These are phyloP conservation scores for Penicillium macrosclerotiorum DNA, from an alignment of 495 filamentous ascomycete species.

Conservation along the genomic window DNA sequence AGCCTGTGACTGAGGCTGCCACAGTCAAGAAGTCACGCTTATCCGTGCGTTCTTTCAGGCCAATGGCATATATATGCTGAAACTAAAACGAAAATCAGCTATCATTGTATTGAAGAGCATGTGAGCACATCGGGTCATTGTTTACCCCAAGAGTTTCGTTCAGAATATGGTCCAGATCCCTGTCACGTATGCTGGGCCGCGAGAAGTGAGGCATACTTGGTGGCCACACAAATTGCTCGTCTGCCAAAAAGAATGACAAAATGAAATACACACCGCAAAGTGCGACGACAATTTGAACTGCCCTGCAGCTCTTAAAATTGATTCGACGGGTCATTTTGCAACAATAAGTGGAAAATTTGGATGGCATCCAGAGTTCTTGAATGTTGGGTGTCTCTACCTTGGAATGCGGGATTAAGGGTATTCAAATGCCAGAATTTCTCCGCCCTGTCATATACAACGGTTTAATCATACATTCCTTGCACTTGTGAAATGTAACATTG, in stretches of 20 bases:
- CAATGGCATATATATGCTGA: constrained; percentile 55
- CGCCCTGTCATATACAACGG: too few relatives aligned
- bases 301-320: background rate
- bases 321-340: too few relatives aligned
- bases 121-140: background rate
- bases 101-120: background rate
- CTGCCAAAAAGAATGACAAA: background rate
- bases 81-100: constrained; percentile 19
- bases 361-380: too few relatives aligned
- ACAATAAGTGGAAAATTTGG: too few relatives aligned
- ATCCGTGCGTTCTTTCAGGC: constrained; percentile 58
- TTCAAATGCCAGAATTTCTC: too few relatives aligned
- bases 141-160: constrained; percentile 32
- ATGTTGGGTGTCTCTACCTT: too few relatives aligned
- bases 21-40: constrained; percentile 60
- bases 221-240: background rate
- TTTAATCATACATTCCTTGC: too few relatives aligned
- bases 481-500: too few relatives aligned
- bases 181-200: constrained; percentile 8
- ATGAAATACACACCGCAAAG: background rate
- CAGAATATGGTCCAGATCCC: constrained; percentile 19
- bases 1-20: constrained; percentile 48
- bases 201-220: background rate
- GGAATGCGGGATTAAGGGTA: too few relatives aligned
- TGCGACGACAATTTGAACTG: background rate